Evolutionary conservation across 768 basidiomycete species (phyloP).

Genomic region (Serendipita sp.): DNA sequence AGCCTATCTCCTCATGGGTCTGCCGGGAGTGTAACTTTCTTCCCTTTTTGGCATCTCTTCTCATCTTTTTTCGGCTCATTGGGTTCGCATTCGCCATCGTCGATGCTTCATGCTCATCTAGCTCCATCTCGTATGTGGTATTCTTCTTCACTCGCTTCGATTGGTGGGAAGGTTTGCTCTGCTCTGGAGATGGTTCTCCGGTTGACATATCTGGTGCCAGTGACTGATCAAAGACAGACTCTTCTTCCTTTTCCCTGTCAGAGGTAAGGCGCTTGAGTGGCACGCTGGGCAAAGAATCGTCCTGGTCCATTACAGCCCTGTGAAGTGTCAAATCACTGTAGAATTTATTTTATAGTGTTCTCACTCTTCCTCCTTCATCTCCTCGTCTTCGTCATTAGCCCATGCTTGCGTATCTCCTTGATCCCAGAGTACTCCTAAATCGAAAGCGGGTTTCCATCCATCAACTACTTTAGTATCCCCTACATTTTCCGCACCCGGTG

Average conservation of each 20-base stretch:
- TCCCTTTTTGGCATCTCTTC: conserved; percentile 47
- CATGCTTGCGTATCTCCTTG: conserved; percentile 73
- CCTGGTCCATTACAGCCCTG: background rate
- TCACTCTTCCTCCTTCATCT: conserved; percentile 28
- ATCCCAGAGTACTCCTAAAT: conserved; percentile 64
- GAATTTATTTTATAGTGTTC: background rate
- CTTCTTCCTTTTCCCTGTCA: conserved; percentile 5
- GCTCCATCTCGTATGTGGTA: conserved; percentile 34
- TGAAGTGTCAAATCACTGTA: background rate
- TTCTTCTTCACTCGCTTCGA: conserved; percentile 37
- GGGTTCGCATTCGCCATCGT: conserved; percentile 43
- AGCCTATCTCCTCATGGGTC: background rate
- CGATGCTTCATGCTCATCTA: conserved; percentile 29
- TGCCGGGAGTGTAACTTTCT: conserved; percentile 22
- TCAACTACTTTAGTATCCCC: conserved; percentile 67
- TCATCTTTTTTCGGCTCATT: conserved; percentile 40
- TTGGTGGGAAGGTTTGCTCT: conserved; percentile 14
- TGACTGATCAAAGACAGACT: background rate
- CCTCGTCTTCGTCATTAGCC: conserved; percentile 25
- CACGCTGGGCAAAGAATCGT: conserved; percentile 1
- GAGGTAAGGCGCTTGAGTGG: conserved; percentile 3
- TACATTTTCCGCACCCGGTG: conserved; percentile 62
- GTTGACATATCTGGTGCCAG: background rate
- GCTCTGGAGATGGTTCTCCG: background rate
- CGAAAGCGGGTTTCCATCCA: conserved; percentile 61